Evolutionary conservation across 371 early-diverging fungal genomes (phyloP), one percentile per base, ranked within the genome.

Genomic region (Funneliformis caledonium): DNA sequence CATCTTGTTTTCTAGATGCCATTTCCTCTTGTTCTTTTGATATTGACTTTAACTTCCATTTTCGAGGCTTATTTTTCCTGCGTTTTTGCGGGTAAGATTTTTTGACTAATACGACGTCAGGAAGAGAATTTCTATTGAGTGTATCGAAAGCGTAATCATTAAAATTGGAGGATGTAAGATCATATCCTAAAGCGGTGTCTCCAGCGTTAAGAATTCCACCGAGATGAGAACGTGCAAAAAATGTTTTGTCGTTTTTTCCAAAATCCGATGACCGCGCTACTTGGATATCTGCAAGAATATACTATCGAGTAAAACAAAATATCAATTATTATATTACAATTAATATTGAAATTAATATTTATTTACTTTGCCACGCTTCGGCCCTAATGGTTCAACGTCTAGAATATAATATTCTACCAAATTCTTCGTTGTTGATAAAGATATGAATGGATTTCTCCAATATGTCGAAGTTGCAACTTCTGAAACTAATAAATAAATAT

Each of bases 101-200:
- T 85, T 94, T 93, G 62, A 99, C 95, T 43, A 99, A 84, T 5
- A 95, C 85, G 33, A 98, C 94, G 86, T 97, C 96, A 16, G 98
- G 97, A 16, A 97, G 80, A 22, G 85, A 84, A 42, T 90, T 88
- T 26, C 86, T 85, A 81, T 91, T 88, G 31, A 93, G 85, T 8
- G 82, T 85, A 80, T 95, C 95, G 85, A 91, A 99, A 75, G 92
- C 88, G 16, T 91, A 90, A 83, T 96, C 91, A 91, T 99, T 99
- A 85, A 96, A 96, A 89, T 98, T 98, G 84, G 94, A 85, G 50
- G 93, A 91, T 2, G 89, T 86, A 72, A 99, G 86, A 84, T 96
- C 95, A 85, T 98, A 98, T 52, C 98, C 99, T 82, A 96, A 85
- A 16, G 91, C 97, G 69, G 93, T 92, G 83, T 99, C 99, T 69